Evolutionary conservation across 352 stramenopile genomes (phyloP).

Genomic region (Saprolegnia parasitica): DNA sequence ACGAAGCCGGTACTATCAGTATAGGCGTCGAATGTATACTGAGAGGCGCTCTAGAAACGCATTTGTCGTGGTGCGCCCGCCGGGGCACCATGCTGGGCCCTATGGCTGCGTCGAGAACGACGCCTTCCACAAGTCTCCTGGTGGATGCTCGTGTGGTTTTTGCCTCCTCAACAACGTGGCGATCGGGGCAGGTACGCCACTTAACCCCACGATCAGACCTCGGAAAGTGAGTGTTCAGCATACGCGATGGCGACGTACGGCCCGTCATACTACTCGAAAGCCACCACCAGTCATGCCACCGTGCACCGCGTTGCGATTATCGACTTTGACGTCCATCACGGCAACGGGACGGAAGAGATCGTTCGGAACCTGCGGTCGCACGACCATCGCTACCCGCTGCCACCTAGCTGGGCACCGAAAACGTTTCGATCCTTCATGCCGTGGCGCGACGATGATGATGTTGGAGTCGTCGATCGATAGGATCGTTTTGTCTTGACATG

Average conservation of each 20-base stretch:
- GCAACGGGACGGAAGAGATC: constrained; percentile 60
- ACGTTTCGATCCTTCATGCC: constrained; percentile 61
- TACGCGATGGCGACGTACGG: constrained; percentile 44
- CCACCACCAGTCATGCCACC: not conserved
- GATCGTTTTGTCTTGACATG: constrained; percentile 17
- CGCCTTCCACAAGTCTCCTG: constrained; percentile 45
- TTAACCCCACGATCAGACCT: no score
- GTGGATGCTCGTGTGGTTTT: constrained; percentile 62
- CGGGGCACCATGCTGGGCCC: constrained; percentile 53
- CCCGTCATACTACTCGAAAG: constrained; percentile 38
- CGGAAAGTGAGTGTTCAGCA: no score
- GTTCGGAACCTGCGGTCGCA: constrained; percentile 56
- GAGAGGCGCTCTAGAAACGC: constrained; percentile 39
- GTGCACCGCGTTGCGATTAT: constrained; percentile 54
- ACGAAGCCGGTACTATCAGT: constrained; percentile 31
- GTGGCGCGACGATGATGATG: constrained; percentile 57
- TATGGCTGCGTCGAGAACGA: constrained; percentile 56
- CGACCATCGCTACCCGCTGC: constrained; percentile 59
- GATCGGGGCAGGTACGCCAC: constrained; percentile 55
- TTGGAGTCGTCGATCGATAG: constrained; percentile 33
- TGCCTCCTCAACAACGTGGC: constrained; percentile 69
- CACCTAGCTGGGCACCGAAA: constrained; percentile 53
- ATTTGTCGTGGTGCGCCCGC: constrained; percentile 54
- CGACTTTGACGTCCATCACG: constrained; percentile 68
- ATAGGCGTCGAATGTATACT: not conserved